Percentiles rank a stretch among this genome's conserved stretches.
These are phyloP conservation scores for Paecilomyces formosus DNA, from an alignment of 2,329 filamentous ascomycete genomes.

Conservation along the genomic window DNA sequence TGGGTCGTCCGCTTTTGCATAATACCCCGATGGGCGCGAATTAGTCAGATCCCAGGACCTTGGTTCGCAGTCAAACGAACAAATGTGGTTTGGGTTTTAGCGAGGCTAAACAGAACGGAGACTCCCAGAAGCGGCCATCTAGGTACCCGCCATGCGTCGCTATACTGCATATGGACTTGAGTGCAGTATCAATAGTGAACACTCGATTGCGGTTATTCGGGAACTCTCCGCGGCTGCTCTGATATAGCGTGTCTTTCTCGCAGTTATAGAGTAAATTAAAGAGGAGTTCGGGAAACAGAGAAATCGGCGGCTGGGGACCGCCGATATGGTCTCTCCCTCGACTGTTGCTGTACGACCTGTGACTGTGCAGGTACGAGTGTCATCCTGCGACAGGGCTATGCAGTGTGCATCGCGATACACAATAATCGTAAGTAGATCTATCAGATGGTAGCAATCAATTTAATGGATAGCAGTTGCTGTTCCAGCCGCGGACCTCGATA, in stretches of 20 bases:
- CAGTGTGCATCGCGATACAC: not conserved
- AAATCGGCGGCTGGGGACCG: not conserved
- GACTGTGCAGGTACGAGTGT: not conserved
- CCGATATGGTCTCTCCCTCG: not conserved
- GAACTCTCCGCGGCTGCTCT: not conserved
- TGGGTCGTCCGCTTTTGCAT: not conserved
- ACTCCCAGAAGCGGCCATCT: not conserved
- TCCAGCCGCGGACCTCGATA: not conserved
- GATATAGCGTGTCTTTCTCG: not conserved
- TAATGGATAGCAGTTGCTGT: not conserved
- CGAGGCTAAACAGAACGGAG: not conserved
- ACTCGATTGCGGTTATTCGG: not conserved
- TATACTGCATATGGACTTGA: not conserved
- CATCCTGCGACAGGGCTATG: not conserved
- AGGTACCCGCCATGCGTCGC: not conserved
- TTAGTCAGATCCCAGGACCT: not conserved
- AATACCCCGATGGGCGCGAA: not conserved
- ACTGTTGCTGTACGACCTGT: not conserved
- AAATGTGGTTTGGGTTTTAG: not conserved
- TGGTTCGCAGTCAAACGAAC: not conserved
- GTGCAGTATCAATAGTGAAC: not conserved
- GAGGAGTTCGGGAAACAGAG: not conserved
- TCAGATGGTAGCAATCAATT: not conserved
- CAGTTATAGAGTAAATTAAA: not conserved
- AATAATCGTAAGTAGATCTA: not conserved